Percentiles rank a stretch among this genome's conserved stretches.
phyloP scores from a whole-genome alignment of 2,329 filamentous ascomycete genomes.

The Exophiala sideris region DNA sequence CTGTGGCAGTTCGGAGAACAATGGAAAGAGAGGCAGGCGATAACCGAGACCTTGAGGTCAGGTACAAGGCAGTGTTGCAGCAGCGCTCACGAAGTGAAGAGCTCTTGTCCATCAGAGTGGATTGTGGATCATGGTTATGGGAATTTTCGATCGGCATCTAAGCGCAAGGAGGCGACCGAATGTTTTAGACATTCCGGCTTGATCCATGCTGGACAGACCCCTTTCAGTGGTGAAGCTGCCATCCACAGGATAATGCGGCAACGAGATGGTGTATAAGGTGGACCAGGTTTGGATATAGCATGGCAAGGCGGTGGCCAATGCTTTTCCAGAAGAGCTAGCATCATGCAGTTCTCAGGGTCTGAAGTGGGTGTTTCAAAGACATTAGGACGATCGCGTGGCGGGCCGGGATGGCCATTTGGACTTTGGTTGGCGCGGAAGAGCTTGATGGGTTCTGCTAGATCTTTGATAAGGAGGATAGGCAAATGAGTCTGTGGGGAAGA shows the following conservation, averaged over 20 bases:
- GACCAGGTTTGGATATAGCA: conserved; percentile 7
- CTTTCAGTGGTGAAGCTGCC: conserved; percentile 9
- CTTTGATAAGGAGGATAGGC: neutral
- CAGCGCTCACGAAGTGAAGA: conserved; percentile 14
- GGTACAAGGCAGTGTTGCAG: conserved; percentile 4
- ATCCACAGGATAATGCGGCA: conserved; percentile 9
- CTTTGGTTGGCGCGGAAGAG: conserved; percentile 20
- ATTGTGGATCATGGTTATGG: conserved; percentile 22
- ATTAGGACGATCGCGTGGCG: conserved; percentile 10
- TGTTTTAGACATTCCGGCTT: conserved; percentile 13
- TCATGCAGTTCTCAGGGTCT: conserved; percentile 16
- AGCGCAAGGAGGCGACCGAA: conserved; percentile 22
- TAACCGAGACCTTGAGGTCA: conserved; percentile 20
- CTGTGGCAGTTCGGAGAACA: conserved; percentile 14
- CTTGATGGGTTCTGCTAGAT: conserved; percentile 4
- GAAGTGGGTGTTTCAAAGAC: conserved; percentile 24
- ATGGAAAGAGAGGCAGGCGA: conserved; percentile 20
- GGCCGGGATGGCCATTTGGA: conserved; percentile 6
- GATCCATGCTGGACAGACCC: conserved; percentile 19
- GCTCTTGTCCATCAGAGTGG: conserved; percentile 14
- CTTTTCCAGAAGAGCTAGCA: neutral
- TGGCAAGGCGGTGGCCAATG: conserved; percentile 15
- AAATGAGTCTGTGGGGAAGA: conserved; percentile 6
- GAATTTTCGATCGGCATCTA: conserved; percentile 25
- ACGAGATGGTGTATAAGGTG: neutral